Conservation (phyloP, 2,329 filamentous ascomycete species). For the Ceratocystis diversiconidia region DNA sequence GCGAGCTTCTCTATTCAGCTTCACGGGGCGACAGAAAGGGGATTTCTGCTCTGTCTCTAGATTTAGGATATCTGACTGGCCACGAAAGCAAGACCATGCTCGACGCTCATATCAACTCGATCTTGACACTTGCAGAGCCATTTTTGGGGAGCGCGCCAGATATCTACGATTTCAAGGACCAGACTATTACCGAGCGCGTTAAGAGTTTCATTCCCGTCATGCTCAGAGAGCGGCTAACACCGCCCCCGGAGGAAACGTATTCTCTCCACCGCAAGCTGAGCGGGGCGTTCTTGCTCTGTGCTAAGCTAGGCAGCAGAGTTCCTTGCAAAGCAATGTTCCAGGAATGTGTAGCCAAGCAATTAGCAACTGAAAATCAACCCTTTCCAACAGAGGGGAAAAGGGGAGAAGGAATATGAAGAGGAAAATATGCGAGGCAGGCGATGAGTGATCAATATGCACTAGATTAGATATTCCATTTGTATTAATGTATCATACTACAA, state of each 20-base stretch:
- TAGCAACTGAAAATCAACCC: neutral
- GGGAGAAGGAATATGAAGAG: neutral
- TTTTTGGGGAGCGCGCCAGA: conserved; percentile 64
- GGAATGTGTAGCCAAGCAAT: conserved; percentile 22
- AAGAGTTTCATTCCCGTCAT: conserved; percentile 80
- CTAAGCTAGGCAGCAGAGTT: conserved; percentile 69
- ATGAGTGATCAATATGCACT: neutral
- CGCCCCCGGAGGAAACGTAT: conserved; percentile 95
- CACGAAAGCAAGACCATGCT: conserved; percentile 76
- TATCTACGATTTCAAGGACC: conserved; percentile 80
- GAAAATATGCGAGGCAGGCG: neutral
- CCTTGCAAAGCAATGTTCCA: conserved; percentile 68
- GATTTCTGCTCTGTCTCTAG: conserved; percentile 54
- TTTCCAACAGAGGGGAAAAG: too few species aligned
- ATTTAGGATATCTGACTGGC: conserved; percentile 83
- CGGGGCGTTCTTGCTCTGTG: conserved; percentile 86
- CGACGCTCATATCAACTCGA: conserved; percentile 74
- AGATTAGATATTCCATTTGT: conserved; percentile 5
- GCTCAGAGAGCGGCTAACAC: conserved; percentile 74
- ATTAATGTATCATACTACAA: neutral
- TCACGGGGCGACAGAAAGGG: conserved; percentile 50
- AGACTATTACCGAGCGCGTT: conserved; percentile 93
- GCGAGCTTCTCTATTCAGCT: conserved; percentile 66
- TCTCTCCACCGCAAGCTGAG: conserved; percentile 88
- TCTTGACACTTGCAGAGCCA: conserved; percentile 83